Base-by-base conservation (phyloP, 2,329 filamentous ascomycete genomes). In the Cadophora sp. region DNA sequence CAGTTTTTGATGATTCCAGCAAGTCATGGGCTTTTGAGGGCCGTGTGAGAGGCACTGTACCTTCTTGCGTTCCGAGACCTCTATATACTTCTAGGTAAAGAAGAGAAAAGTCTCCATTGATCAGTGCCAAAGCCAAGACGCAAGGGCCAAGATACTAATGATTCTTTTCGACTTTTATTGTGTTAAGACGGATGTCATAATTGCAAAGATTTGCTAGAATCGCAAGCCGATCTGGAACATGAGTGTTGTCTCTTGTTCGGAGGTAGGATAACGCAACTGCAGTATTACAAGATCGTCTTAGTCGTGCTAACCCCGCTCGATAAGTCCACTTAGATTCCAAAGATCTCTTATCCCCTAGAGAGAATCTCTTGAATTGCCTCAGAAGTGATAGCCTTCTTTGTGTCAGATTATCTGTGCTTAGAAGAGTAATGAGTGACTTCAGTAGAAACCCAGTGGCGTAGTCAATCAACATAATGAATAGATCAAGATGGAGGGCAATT, bases 171-270 rank as follows among this genome's bases (percentile, higher is more conserved):
- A 65, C 22, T 34, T 59, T 19, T 14, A 59, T 34, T 7, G 53
- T 65, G 7, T 65, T 34, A 3, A 48, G 24, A 22, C 62, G 62
- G 16, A 58, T 12, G 12, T 58, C 62, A 27, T 50, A 65, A 50
- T 65, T 59, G 26, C 62, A 65, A 9, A 59, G 19, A 58, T 65
- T 65, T 6, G 62, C 62, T 11, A 65, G 6, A 24, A 65, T 59
- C 14, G 62, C 62, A 31, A 65, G 62, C 2, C 62, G 51, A 16
- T 65, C 53, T 19, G 62, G 51, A 1, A 48, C 37, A 48, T 58
- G 51, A 22, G 51, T 65, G 27, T 65, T 59, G 3, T 59, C 37
- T 59, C 51, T 19, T 7, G 51, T 48, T 9, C 40, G 22, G 14
- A 56, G 37, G 27, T 58, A 65, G 2, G 37, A 58, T 11, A 65